Base-by-base conservation (phyloP, 208 protist species). In the Phytomonas sp. region DNA sequence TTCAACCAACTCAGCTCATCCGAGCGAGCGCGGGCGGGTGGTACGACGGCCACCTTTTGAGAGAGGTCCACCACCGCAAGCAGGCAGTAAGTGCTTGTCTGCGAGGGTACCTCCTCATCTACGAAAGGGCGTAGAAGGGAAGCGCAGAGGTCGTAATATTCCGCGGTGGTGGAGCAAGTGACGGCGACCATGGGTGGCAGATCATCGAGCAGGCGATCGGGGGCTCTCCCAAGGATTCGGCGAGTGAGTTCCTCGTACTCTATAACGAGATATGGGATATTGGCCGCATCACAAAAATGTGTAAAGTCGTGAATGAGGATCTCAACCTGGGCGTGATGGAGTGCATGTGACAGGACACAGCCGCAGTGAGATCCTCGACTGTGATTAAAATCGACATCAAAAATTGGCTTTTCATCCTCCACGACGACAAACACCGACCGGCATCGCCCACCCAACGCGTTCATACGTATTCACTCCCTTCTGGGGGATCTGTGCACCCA, bases 341-440 rank as follows among this genome's bases (percentile, higher is more conserved):
- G 0, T 70, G 17, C 7, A 65, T 43, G 5, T 61, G 13, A 30
- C 2, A 83, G 46, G n/a, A 67, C 67, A 53, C 74, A 81, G 29
- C 65, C 69, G 29, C 59, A 34, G 67, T 78, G 73, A 31, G 67
- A 71, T 11, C 73, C 76, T 51, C 13, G 9, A 17, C 13, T 6
- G 40, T 51, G 13, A 6, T 51, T 2, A 30, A 28, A 56, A 23
- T 34, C 30, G 15, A 63, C 51, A 11, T 75, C 53, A 0, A 61
- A 28, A 5, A 73, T 11, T 9, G 51, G 65, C 7, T 51, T 6
- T 0, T 62, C 28, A 6, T 34, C 68, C 46, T 56, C 64, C 17
- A 75, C 60, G 6, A 88, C 67, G 37, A 77, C 60, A 29, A 88
- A 7, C 17, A 84, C 79, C 5, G 72, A 76, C 60, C 67, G 70